Percentiles rank a stretch among this genome's conserved stretches.
phyloP scores from a whole-genome alignment of 495 filamentous ascomycete genomes.

The Hypoxylon lenormandii region DNA sequence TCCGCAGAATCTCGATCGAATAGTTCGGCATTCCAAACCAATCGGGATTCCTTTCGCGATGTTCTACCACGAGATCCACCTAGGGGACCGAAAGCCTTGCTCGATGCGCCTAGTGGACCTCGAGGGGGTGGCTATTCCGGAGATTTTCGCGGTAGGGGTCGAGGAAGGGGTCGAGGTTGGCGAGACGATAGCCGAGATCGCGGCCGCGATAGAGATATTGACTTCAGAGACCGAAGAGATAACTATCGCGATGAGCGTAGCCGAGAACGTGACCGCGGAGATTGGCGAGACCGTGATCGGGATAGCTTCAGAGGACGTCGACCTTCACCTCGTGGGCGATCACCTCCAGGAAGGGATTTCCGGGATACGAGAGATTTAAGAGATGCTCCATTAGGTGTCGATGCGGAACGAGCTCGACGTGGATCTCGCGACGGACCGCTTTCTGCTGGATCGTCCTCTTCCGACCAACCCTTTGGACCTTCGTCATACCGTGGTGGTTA shows the following conservation, averaged over 20 bases:
- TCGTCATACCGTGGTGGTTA: slow-evolving; percentile 68
- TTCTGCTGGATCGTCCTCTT: slow-evolving; percentile 75
- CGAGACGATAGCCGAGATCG: slow-evolving; percentile 73
- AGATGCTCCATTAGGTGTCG: slow-evolving; percentile 60
- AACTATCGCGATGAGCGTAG: slow-evolving; percentile 64
- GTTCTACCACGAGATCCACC: slow-evolving; percentile 66
- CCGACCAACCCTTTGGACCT: slow-evolving; percentile 69
- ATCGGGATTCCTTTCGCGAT: slow-evolving; percentile 64
- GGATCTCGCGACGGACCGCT: slow-evolving; percentile 70
- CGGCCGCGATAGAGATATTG: slow-evolving; percentile 68
- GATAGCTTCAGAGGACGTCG: slow-evolving; percentile 60
- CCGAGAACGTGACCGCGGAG: slow-evolving; percentile 59
- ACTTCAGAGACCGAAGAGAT: slow-evolving; percentile 64
- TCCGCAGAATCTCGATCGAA: slow-evolving; percentile 64
- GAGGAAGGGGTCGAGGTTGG: slow-evolving; percentile 59
- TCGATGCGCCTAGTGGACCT: slow-evolving; percentile 72
- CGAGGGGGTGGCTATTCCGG: slow-evolving; percentile 62
- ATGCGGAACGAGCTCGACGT: slow-evolving; percentile 64
- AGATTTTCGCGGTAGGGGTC: slow-evolving; percentile 62
- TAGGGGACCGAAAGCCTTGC: slow-evolving; percentile 75
- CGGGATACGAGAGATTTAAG: slow-evolving; percentile 52
- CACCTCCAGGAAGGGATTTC: slow-evolving; percentile 59
- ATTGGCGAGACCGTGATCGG: slow-evolving; percentile 58
- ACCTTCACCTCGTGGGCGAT: slow-evolving; percentile 60
- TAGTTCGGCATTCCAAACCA: slow-evolving; percentile 59